phyloP scores from a whole-genome alignment of 192 early-diverging fungal genomes.

The Endogone sp. region DNA sequence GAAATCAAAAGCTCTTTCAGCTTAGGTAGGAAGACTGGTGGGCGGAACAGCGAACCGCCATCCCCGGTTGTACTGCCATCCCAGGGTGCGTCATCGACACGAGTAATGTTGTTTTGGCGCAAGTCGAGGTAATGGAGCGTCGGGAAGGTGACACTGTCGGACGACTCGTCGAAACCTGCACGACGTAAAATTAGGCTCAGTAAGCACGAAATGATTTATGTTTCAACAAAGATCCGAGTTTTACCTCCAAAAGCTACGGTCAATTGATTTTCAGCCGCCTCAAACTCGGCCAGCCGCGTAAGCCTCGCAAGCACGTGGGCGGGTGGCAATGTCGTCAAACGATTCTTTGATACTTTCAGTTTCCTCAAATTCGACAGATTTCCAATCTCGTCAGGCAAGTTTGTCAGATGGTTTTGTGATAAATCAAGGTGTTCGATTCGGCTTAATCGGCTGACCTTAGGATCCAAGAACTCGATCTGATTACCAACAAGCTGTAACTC shows the following conservation, averaged over 20 bases:
- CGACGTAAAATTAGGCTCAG: too few relatives aligned
- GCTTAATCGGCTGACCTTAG: conserved; percentile 22
- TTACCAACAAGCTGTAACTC: conserved; percentile 36
- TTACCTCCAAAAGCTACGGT: conserved; percentile 24
- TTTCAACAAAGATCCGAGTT: neutral
- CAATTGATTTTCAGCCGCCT: conserved; percentile 31
- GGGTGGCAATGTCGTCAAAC: conserved; percentile 22
- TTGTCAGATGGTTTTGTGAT: conserved; percentile 31
- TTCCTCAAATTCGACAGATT: conserved; percentile 32
- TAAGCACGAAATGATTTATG: too few relatives aligned
- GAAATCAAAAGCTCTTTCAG: conserved; percentile 42
- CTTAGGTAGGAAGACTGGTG: conserved; percentile 25
- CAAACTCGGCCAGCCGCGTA: conserved; percentile 40
- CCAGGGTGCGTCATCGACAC: conserved; percentile 11
- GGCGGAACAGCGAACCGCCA: conserved; percentile 18
- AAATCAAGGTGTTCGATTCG: conserved; percentile 36
- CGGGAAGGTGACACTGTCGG: neutral
- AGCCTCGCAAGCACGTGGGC: conserved; percentile 29
- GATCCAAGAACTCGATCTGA: conserved; percentile 26
- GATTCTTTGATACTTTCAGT: conserved; percentile 38
- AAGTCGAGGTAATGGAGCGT: conserved; percentile 8
- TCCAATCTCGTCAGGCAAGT: conserved; percentile 30
- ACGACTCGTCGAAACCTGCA: neutral
- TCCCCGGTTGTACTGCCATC: neutral
- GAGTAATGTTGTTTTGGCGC: conserved; percentile 23